Conservation (phyloP, 2,329 filamentous ascomycete genomes). For the Fusarium fracticaudum region DNA sequence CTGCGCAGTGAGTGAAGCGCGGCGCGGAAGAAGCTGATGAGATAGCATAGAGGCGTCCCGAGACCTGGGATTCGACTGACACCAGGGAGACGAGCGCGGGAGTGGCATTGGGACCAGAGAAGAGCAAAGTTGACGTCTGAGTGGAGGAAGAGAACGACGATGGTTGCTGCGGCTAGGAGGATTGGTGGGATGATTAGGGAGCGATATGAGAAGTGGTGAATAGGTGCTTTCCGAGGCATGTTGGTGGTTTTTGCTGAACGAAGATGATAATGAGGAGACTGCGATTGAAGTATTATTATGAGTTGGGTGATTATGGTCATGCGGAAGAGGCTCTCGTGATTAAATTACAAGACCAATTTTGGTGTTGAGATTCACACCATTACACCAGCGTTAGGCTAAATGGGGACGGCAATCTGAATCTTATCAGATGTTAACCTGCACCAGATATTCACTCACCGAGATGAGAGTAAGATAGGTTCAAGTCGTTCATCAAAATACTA, state of each 20-base stretch:
- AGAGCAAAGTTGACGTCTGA: constrained; percentile 61
- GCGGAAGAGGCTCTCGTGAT: constrained; percentile 36
- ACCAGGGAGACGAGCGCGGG: constrained; percentile 55
- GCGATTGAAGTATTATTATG: not conserved
- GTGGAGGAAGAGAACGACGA: constrained; percentile 54
- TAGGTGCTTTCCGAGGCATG: constrained; percentile 52
- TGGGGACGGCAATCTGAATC: not conserved
- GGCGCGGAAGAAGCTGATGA: constrained; percentile 60
- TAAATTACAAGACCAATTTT: constrained; percentile 16
- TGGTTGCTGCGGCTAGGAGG: constrained; percentile 56
- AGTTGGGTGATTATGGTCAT: not conserved
- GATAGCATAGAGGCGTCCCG: constrained; percentile 59
- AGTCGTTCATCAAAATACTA: too few relatives aligned
- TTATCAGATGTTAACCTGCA: not conserved
- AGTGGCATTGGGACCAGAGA: constrained; percentile 64
- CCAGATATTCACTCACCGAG: not conserved
- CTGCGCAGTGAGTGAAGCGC: constrained; percentile 55
- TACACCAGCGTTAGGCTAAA: constrained; percentile 23
- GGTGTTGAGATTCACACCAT: constrained; percentile 21
- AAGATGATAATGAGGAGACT: too few relatives aligned
- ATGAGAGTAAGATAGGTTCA: not conserved
- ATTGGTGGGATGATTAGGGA: constrained; percentile 62
- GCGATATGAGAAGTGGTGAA: constrained; percentile 62
- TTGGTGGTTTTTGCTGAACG: not conserved
- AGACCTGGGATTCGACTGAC: constrained; percentile 57